Percentiles rank a stretch among this genome's conserved stretches.
Evolutionary conservation across 1,139 yeast genomes (phyloP).

Genomic region (Yamadazyma mexicana): DNA sequence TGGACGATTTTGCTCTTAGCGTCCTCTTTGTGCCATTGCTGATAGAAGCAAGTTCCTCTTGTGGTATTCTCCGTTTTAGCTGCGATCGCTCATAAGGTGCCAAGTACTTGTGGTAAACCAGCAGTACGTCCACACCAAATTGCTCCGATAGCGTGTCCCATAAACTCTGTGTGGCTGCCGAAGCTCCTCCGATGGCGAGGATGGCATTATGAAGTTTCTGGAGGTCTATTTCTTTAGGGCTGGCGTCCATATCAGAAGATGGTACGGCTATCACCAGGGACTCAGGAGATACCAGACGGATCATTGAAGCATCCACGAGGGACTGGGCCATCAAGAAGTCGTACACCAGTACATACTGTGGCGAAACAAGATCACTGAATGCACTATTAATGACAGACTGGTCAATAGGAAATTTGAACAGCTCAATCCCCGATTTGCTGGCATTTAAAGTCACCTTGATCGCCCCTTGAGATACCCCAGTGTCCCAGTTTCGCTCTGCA

Average conservation of each 20-base stretch:
- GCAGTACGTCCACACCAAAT: constrained; percentile 2
- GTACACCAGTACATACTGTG: background rate
- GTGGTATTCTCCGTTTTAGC: background rate
- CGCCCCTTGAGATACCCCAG: constrained; percentile 66
- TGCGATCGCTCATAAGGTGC: background rate
- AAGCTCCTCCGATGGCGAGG: background rate
- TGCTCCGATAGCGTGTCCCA: background rate
- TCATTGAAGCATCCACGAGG: background rate
- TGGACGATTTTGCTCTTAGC: constrained; percentile 41
- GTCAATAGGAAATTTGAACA: background rate
- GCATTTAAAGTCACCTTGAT: constrained; percentile 48
- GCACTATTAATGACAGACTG: background rate
- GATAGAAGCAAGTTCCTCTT: too few species aligned
- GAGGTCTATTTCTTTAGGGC: background rate
- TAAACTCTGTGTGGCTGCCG: background rate
- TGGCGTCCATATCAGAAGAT: background rate
- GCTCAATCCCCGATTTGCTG: background rate
- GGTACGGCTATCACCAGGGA: background rate
- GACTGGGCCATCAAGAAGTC: background rate
- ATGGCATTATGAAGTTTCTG: background rate
- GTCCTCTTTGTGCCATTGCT: constrained; percentile 31
- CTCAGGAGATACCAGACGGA: background rate
- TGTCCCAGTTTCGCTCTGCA: constrained; percentile 41
- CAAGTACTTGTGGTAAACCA: constrained; percentile 1
- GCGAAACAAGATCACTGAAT: background rate